Percentiles rank a stretch among this genome's conserved stretches.
Conservation (phyloP, 176 grass and related monocot species). For the Oryza meyeriana region DNA sequence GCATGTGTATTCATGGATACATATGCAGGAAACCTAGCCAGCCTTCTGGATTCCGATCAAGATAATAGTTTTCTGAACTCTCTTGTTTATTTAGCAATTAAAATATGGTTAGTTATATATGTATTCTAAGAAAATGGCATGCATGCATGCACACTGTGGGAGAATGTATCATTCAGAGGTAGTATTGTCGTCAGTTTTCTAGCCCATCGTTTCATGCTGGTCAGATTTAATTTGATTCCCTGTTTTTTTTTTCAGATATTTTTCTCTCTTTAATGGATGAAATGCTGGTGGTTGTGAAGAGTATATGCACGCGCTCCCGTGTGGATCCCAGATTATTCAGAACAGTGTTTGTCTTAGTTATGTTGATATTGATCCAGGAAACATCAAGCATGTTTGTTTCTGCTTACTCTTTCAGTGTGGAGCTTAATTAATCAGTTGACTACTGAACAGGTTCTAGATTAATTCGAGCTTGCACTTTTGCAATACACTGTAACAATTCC, state of each 20-base stretch:
- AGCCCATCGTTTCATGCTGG: neutral
- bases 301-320: neutral
- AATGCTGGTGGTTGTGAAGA: neutral
- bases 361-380: neutral
- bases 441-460: neutral
- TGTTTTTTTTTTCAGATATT: neutral
- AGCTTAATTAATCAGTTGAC: neutral
- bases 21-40: neutral
- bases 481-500: neutral
- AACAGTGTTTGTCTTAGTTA: neutral
- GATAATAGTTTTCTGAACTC: neutral
- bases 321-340: neutral
- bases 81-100: neutral
- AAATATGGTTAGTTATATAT: neutral
- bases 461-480: neutral
- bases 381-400: neutral
- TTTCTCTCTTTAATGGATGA: neutral
- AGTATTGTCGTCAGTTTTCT: neutral
- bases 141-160: too few relatives aligned
- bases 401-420: neutral
- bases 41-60: neutral
- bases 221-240: neutral
- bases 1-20: neutral
- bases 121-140: neutral
- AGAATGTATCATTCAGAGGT: neutral